phyloP scores from a whole-genome alignment of 225 moss, liverwort and hornwort genomes.

The Antitrichia curtipendula region DNA sequence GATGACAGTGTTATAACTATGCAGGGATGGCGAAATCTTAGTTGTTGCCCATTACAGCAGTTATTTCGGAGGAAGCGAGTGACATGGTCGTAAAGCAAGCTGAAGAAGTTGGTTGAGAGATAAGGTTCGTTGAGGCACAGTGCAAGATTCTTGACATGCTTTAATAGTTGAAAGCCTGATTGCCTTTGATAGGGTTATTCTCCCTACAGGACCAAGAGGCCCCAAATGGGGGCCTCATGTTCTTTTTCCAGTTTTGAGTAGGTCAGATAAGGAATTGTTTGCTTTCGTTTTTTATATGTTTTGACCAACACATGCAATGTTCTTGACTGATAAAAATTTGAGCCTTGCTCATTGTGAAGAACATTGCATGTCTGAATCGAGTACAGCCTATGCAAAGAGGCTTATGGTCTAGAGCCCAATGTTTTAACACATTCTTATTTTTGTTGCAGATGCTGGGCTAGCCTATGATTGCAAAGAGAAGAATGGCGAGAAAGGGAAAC shows the following conservation, averaged over 20 bases:
- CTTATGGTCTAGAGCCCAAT: neutral
- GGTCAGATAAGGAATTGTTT: neutral
- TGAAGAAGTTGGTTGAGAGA: slow-evolving; percentile 21
- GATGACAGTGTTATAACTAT: neutral
- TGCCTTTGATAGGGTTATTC: neutral
- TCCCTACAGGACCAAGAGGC: neutral
- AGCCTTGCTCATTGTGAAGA: neutral
- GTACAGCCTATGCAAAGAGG: neutral
- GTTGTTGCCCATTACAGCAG: slow-evolving; percentile 33
- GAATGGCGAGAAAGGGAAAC: slow-evolving; percentile 36
- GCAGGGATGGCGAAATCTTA: slow-evolving; percentile 1
- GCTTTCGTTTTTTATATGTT: no score
- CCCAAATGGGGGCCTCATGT: neutral
- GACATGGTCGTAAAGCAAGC: slow-evolving; percentile 35
- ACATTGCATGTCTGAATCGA: neutral
- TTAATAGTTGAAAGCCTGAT: neutral
- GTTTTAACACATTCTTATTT: neutral
- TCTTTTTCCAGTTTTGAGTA: neutral
- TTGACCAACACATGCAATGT: neutral
- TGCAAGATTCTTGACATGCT: neutral
- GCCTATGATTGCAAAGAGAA: neutral
- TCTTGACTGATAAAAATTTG: neutral
- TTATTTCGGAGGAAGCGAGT: slow-evolving; percentile 21
- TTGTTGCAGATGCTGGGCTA: slow-evolving; percentile 6
- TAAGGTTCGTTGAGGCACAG: slow-evolving; percentile 18